Base-by-base conservation (phyloP, 2,329 filamentous ascomycete genomes). In the Aspergillus ruber region DNA sequence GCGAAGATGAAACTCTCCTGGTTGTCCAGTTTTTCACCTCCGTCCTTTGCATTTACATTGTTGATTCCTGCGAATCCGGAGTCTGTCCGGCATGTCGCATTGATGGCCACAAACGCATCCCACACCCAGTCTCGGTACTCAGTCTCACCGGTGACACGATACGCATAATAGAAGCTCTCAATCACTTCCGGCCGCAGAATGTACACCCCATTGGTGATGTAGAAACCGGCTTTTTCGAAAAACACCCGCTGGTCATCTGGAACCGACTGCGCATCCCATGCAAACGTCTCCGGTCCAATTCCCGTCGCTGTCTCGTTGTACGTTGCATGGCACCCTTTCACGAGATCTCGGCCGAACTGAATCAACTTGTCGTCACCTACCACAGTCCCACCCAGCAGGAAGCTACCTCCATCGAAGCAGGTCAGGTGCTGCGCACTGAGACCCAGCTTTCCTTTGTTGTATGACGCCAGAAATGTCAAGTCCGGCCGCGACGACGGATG, bases 1-100 rank as follows among this genome's bases (percentile, higher is more conserved):
- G 89, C 88, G 65, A 94, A 89, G 74, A 86, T 84, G 71, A 93
- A 95, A 59, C 85, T 90, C 70, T 95, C 88, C 75, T 91, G 86
- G 64, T 85, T 84, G 64, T 95, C 81, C 38, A 68, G 66, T 50
- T 78, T 81, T 0, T 69, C 67, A 1, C 85, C 86, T 8, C 86
- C 87, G 25, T 73, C 74, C 3, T 61, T 57, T 3, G 68, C 70
- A 56, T 86, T 88, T 41, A 94, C 86, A 62, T 94, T 67, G 0
- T 58, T 64, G 47, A 94, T 71, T 25, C 78, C 76, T 10, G 79
- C 79, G 67, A 82, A 94, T 6, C 86, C 89, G 18, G 78, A 83
- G 6, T 79, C 80, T 0, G 78, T 80, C 20, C 78, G 71, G 53
- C 82, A 83, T 13, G 79, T 85, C 25, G 66, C 65, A 58, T 83